Percentiles rank a stretch among this genome's conserved stretches.
Evolutionary conservation across 805 yeast species (phyloP).

Genomic region (Cyberlindnera maclurae): DNA sequence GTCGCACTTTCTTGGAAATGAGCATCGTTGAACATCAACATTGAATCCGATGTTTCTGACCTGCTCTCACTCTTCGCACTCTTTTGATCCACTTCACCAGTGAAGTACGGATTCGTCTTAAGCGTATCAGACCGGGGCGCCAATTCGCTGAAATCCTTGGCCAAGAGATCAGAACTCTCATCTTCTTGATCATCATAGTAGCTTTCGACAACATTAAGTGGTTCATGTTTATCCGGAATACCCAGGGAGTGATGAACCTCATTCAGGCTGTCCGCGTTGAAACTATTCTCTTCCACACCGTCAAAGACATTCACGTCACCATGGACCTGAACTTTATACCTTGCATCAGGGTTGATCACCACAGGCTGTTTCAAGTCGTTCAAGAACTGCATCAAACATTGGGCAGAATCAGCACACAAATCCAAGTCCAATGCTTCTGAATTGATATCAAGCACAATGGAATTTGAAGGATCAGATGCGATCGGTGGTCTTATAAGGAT

Average conservation of each 20-base stretch:
- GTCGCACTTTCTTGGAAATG: conserved; percentile 15
- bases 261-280: conserved; percentile 8
- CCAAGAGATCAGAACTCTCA: conserved; percentile 20
- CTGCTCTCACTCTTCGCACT: conserved; percentile 3
- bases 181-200: conserved; percentile 15
- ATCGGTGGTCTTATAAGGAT: conserved; percentile 21
- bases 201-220: conserved; percentile 20
- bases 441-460: conserved; percentile 34
- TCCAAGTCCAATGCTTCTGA: conserved; percentile 43
- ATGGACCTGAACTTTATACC: conserved; percentile 35
- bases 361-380: conserved; percentile 70
- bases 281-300: conserved; percentile 30
- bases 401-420: conserved; percentile 79
- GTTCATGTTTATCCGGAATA: conserved; percentile 1
- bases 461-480: conserved; percentile 22
- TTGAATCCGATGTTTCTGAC: conserved; percentile 17
- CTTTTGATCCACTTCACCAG: neutral
- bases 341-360: conserved; percentile 49
- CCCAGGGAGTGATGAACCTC: neutral
- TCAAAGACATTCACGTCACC: conserved; percentile 32
- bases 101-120: conserved; percentile 14
- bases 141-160: conserved; percentile 25
- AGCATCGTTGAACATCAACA: conserved; percentile 19
- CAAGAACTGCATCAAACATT: conserved; percentile 58
- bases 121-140: conserved; percentile 12